These are phyloP conservation scores for Yamadazyma kanchanaburiensis DNA, from an alignment of 1,139 yeast species.

Conservation along the genomic window DNA sequence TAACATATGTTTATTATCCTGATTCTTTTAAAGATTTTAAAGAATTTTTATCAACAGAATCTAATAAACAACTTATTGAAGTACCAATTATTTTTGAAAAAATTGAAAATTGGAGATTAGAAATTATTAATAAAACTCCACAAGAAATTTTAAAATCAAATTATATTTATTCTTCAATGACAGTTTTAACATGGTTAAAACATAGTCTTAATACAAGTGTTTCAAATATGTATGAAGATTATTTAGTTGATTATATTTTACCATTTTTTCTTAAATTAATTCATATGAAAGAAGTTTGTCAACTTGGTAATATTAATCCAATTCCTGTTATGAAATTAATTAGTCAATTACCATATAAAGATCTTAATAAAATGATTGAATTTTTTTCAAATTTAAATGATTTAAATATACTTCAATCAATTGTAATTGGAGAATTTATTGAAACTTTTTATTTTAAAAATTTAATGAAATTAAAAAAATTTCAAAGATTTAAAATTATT, in stretches of 20 bases:
- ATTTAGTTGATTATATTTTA: conserved; percentile 44
- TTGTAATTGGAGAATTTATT: conserved; percentile 65
- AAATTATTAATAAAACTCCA: conserved; percentile 31
- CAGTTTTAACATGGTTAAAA: conserved; percentile 40
- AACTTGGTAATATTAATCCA: conserved; percentile 64
- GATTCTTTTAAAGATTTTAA: conserved; percentile 46
- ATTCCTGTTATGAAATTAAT: conserved; percentile 49
- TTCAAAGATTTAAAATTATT: conserved; percentile 52
- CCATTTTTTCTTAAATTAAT: conserved; percentile 71
- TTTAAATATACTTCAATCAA: conserved; percentile 64
- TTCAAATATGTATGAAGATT: conserved; percentile 36
- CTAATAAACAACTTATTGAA: conserved; percentile 3
- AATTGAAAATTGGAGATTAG: conserved; percentile 42
- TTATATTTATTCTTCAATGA: conserved; percentile 47
- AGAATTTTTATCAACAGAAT: conserved; percentile 22
- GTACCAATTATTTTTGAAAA: conserved; percentile 37
- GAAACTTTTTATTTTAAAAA: conserved; percentile 77
- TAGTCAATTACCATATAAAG: conserved; percentile 57
- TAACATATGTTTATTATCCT: conserved; percentile 51
- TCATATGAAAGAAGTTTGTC: conserved; percentile 77
- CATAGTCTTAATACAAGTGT: conserved; percentile 42
- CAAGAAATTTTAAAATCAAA: conserved; percentile 46
- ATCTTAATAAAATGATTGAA: conserved; percentile 40
- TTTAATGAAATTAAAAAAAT: conserved; percentile 49
- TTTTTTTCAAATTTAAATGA: conserved; percentile 45